A percentile compares a stretch with the other conserved stretches of the same genome.
Evolutionary conservation across 495 filamentous ascomycete genomes (phyloP).

Genomic region (Mycothermus thermophilus): DNA sequence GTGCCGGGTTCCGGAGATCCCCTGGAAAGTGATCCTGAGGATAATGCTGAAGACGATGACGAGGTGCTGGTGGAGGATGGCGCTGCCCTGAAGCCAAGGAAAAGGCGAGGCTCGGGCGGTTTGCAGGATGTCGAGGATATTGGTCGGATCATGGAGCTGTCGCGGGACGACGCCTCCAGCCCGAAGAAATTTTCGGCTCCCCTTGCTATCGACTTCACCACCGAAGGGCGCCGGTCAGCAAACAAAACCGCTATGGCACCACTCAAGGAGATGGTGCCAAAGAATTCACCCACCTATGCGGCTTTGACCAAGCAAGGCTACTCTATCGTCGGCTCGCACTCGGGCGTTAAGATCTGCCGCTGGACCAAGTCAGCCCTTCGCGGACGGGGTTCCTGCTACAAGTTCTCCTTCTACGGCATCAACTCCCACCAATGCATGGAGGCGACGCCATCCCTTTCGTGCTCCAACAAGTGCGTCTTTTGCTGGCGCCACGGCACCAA

Average conservation of each 20-base stretch:
- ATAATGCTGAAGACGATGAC: slow-evolving; percentile 41
- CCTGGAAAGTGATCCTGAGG: slow-evolving; percentile 69
- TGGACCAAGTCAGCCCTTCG: slow-evolving; percentile 98
- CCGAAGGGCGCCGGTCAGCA: slow-evolving; percentile 36
- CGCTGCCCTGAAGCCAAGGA: slow-evolving; percentile 18
- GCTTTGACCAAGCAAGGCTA: slow-evolving; percentile 94
- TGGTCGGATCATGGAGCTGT: slow-evolving; percentile 44
- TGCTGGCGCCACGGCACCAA: slow-evolving; percentile 98
- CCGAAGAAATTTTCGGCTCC: slow-evolving; percentile 23
- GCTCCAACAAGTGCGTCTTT: slow-evolving; percentile 97
- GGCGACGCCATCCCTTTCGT: slow-evolving; percentile 84
- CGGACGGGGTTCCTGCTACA: slow-evolving; percentile 91
- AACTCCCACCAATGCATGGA: slow-evolving; percentile 95
- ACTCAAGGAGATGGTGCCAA: slow-evolving; percentile 86
- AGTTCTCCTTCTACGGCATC: slow-evolving; percentile 93
- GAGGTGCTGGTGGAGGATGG: slow-evolving; percentile 38
- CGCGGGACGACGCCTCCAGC: slow-evolving; percentile 23
- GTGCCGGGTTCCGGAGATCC: slow-evolving; percentile 69
- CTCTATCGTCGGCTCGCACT: slow-evolving; percentile 85
- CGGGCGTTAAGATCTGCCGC: slow-evolving; percentile 92
- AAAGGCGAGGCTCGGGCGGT: slow-evolving; percentile 31
- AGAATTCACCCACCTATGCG: slow-evolving; percentile 70
- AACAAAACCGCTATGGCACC: slow-evolving; percentile 30
- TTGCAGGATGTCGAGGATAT: slow-evolving; percentile 79
- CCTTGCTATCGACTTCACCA: slow-evolving; percentile 80